phyloP scores from a whole-genome alignment of 1,284 basidiomycete species.

The Ustilago shanxiensis region DNA sequence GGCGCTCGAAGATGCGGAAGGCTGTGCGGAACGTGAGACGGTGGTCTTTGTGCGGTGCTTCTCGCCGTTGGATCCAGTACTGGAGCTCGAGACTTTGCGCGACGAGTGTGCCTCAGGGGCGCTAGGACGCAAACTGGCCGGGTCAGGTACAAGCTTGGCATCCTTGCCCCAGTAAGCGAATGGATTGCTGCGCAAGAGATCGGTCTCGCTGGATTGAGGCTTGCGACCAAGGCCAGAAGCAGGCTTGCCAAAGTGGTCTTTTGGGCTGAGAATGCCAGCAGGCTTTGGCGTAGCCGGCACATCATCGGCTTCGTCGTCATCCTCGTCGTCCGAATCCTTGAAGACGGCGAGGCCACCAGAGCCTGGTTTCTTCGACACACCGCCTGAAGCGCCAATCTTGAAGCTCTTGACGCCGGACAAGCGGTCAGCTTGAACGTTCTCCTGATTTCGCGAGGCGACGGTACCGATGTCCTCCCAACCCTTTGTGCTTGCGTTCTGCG shows the following conservation, averaged over 20 bases:
- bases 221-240: constrained; percentile 36
- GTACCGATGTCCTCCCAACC: constrained; percentile 59
- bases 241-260: constrained; percentile 29
- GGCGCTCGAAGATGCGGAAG: constrained; percentile 18
- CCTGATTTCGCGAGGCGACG: constrained; percentile 53
- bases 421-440: constrained; percentile 52
- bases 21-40: constrained; percentile 38
- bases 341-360: constrained; percentile 61
- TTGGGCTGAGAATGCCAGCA: constrained; percentile 55
- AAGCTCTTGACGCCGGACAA: constrained; percentile 31
- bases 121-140: constrained; percentile 24
- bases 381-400: constrained; percentile 47
- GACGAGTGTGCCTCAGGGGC: constrained; percentile 7
- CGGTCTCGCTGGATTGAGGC: constrained; percentile 51
- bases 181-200: constrained; percentile 60
- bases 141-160: constrained; percentile 41
- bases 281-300: constrained; percentile 26
- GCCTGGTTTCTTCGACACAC: constrained; percentile 49
- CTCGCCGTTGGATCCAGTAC: constrained; percentile 19
- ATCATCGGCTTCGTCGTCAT: constrained; percentile 66
- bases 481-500: constrained; percentile 24
- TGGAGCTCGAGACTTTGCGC: constrained; percentile 32
- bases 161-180: constrained; percentile 61
- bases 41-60: constrained; percentile 45
- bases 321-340: constrained; percentile 72